Conservation (phyloP, 306 rosid genomes). For the Argentina anserina region DNA sequence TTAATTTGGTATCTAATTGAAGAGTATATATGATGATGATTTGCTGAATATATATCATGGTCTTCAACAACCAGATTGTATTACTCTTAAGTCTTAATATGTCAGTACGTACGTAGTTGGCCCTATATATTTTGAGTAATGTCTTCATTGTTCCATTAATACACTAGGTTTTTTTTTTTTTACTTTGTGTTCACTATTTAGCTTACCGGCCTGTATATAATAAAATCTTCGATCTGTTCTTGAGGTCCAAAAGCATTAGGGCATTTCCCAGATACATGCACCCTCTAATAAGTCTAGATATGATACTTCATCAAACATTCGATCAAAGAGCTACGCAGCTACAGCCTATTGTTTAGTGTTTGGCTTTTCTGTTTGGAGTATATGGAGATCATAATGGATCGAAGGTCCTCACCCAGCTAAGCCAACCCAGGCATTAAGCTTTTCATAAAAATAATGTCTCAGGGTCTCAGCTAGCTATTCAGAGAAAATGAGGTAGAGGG, state of each 20-base stretch:
- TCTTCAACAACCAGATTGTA: background rate
- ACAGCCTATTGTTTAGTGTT: background rate
- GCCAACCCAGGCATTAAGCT: background rate
- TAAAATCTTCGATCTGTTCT: background rate
- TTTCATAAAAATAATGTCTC: background rate
- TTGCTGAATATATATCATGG: background rate
- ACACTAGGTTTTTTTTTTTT: background rate
- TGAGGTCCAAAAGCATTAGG: background rate
- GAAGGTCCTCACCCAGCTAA: background rate
- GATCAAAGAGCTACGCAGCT: background rate
- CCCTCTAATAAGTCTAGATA: no score
- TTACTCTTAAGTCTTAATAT: background rate
- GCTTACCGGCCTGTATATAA: background rate
- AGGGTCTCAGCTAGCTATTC: no score
- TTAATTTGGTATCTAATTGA: slow-evolving; percentile 47
- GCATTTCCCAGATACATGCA: background rate
- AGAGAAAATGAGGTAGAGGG: background rate
- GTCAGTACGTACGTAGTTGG: background rate
- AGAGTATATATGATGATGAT: slow-evolving; percentile 19
- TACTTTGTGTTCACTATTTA: background rate
- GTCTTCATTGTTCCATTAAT: background rate
- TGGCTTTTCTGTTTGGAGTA: slow-evolving; percentile 15
- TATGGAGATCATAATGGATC: slow-evolving; percentile 3
- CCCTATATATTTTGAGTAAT: background rate
- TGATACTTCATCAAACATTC: background rate